phyloP scores from a whole-genome alignment of 2,329 filamentous ascomycete species.

The Arachnopeziza araneosa region DNA sequence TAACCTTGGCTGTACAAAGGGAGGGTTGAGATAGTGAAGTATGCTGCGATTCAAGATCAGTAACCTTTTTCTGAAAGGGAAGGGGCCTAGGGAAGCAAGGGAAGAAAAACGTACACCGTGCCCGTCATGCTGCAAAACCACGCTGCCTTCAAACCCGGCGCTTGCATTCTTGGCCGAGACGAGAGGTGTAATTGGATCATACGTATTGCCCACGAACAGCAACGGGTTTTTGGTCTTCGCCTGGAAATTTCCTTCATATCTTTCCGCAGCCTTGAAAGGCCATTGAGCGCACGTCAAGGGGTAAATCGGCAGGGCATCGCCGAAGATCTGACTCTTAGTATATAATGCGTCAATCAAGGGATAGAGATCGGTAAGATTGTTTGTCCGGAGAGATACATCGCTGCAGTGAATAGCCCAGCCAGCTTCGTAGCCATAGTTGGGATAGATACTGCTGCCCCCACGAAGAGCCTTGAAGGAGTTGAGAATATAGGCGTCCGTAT shows the following conservation, averaged over 20 bases:
- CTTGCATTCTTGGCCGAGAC: not conserved
- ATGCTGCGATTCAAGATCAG: not conserved
- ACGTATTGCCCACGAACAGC: conserved; percentile 30
- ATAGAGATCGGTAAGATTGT: not conserved
- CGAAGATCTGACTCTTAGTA: not conserved
- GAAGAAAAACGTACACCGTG: not conserved
- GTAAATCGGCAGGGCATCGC: not conserved
- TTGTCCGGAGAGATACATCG: not conserved
- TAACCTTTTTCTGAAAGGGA: not conserved
- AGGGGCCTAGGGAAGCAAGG: not conserved
- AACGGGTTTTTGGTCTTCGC: conserved; percentile 29
- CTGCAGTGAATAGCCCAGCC: not conserved
- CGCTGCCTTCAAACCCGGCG: not conserved
- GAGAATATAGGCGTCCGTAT: not conserved
- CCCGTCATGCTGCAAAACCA: not conserved
- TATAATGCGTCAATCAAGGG: not conserved
- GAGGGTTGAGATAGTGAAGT: not conserved
- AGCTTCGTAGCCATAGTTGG: not conserved
- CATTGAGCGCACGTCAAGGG: not conserved
- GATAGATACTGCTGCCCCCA: not conserved
- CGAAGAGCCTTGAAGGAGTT: not conserved
- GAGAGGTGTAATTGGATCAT: conserved; percentile 29
- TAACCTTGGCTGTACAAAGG: not conserved
- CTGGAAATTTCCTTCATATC: conserved; percentile 20
- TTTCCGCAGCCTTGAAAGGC: not conserved